Conservation (phyloP, 257 asterid species). For the Nyctanthes arbortristis region DNA sequence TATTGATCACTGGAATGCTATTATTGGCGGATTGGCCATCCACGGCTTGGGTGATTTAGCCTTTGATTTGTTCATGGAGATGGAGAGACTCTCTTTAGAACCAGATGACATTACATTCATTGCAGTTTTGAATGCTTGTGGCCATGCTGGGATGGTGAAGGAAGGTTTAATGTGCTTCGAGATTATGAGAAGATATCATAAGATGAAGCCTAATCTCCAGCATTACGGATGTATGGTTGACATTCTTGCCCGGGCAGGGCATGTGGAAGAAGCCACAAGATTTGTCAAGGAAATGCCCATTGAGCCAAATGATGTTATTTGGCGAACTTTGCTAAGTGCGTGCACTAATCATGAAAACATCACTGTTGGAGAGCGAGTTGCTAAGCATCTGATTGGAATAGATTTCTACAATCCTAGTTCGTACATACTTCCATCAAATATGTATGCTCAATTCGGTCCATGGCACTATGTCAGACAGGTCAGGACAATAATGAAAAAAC, state of each 20-base stretch:
- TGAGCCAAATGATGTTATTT: slow-evolving; percentile 69
- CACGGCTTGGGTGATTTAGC: slow-evolving; percentile 77
- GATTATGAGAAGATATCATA: slow-evolving; percentile 66
- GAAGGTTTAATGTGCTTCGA: slow-evolving; percentile 82
- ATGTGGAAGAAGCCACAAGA: slow-evolving; percentile 56
- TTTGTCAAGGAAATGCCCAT: slow-evolving; percentile 72
- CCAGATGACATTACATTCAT: slow-evolving; percentile 81
- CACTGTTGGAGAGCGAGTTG: slow-evolving; percentile 55
- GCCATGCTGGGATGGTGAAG: slow-evolving; percentile 81
- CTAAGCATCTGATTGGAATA: slow-evolving; percentile 46
- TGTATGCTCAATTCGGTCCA: slow-evolving; percentile 67
- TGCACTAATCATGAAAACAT: slow-evolving; percentile 59
- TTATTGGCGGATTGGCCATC: slow-evolving; percentile 83
- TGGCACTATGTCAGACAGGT: slow-evolving; percentile 69
- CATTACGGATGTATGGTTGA: slow-evolving; percentile 91
- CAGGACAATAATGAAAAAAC: slow-evolving; percentile 63
- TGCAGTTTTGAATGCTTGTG: slow-evolving; percentile 73
- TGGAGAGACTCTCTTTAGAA: slow-evolving; percentile 49
- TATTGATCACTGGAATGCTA: slow-evolving; percentile 82
- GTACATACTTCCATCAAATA: slow-evolving; percentile 66
- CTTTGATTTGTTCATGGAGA: slow-evolving; percentile 67
- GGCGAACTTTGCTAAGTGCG: slow-evolving; percentile 66
- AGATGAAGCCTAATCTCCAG: slow-evolving; percentile 60
- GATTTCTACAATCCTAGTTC: slow-evolving; percentile 60
- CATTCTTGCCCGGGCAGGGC: slow-evolving; percentile 73